A percentile compares a stretch with the other conserved stretches of the same genome.
Conservation (phyloP, 129 eudicot genomes). For the Logfia minima region DNA sequence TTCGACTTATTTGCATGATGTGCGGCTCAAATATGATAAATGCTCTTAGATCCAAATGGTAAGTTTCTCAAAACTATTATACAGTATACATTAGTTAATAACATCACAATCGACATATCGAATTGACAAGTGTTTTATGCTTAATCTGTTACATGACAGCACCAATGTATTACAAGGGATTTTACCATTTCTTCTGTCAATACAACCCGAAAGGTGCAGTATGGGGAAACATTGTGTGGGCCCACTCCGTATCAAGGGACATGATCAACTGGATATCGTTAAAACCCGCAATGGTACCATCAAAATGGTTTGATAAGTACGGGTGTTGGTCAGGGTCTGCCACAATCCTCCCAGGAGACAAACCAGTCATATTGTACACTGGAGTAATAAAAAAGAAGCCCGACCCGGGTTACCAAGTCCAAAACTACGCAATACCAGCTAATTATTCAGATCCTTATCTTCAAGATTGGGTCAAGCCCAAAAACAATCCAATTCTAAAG, state of each 20-base stretch:
- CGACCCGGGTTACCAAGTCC: conserved; percentile 8
- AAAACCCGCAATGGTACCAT: conserved; percentile 12
- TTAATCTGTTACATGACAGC: not conserved
- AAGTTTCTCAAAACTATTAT: not conserved
- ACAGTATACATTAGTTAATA: not conserved
- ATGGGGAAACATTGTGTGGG: conserved; percentile 14
- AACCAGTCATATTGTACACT: not conserved
- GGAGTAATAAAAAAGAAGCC: not conserved
- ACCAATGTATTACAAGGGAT: conserved; percentile 16
- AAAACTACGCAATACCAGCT: conserved; percentile 4
- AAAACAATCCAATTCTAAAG: not conserved
- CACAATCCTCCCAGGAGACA: not conserved
- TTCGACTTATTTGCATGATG: not conserved
- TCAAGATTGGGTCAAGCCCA: not conserved
- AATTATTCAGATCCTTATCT: not conserved
- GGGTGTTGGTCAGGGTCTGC: conserved; percentile 5
- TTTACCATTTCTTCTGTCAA: not conserved
- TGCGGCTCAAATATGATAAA: not conserved
- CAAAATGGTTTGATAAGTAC: conserved; percentile 3
- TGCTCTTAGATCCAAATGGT: not conserved
- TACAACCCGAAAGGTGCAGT: conserved; percentile 4
- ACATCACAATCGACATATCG: not conserved
- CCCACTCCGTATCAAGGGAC: conserved; percentile 6
- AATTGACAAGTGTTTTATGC: not conserved
- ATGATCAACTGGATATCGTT: conserved; percentile 11